Base-by-base conservation (phyloP, 176 grass and related monocot species). In the Oryza punctata region DNA sequence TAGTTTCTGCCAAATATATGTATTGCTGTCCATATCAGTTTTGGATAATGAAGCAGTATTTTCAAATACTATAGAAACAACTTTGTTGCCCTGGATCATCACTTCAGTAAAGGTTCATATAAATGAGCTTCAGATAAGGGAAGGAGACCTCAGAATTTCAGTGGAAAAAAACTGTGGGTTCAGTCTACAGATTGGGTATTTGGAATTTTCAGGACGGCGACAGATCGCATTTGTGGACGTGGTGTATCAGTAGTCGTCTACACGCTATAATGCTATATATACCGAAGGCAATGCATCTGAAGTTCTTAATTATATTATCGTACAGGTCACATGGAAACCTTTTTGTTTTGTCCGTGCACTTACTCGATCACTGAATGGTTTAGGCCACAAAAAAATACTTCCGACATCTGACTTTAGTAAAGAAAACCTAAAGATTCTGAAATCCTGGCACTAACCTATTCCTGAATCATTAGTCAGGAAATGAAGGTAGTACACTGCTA, bases 361-460 rank as follows among this genome's bases (percentile, higher is more conserved):
- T 26, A 63, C n/a, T 67, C 33, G 8, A 61, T 9, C 28, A 3
- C 71, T 54, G 33, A 25, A 15, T 69, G 26, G 26, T 35, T 21
- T 68, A 23, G 7, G 18, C 3, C 11, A 26, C 18, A 83, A 21
- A 60, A 60, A 52, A 33, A 26, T 50, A 16, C 29, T 32, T 25
- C 21, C 3, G 28, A 65, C 27, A 72, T 86, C n/a, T 18, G 60
- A 66, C 75, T 73, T 65, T 52, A 81, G 23, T 37, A 81, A 81
- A 70, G 18, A 81, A 78, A 54, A 24, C 65, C 19, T 40, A 38
- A 54, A 40, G 65, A 69, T 69, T 80, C 41, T 10, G 12, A 67
- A 29, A 65, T 25, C 11, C 7, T 54, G 12, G 47, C 49, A 25
- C 19, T 52, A 24, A 47, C 23, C 16, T 69, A 32, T 23, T 67